phyloP scores from a whole-genome alignment of 139 green algal species.

The Zygnema cylindricum region DNA sequence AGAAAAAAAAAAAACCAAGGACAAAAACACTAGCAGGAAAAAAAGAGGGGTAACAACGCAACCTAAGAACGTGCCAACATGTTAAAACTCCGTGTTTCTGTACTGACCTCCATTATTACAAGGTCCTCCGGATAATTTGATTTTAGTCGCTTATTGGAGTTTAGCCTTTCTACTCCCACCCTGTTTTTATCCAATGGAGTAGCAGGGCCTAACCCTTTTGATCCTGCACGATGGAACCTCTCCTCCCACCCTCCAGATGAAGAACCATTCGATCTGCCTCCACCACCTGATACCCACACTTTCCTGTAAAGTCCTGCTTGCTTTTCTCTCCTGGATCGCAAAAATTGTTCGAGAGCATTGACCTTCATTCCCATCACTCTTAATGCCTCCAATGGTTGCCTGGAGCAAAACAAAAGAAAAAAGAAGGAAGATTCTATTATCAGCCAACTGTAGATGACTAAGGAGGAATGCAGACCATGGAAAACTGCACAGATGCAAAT shows the following conservation, averaged over 20 bases:
- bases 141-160: too few relatives aligned
- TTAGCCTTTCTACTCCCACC: too few relatives aligned
- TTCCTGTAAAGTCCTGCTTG: slow-evolving; percentile 15
- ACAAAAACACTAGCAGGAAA: not conserved
- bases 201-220: too few relatives aligned
- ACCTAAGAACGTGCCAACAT: not conserved
- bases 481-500: too few relatives aligned
- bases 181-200: too few relatives aligned
- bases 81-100: not conserved
- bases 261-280: not conserved
- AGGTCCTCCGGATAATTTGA: not conserved
- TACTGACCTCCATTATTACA: not conserved
- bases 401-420: slow-evolving; percentile 6
- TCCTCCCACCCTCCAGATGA: not conserved
- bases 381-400: slow-evolving; percentile 25
- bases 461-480: too few relatives aligned
- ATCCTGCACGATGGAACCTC: not conserved
- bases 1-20: not conserved
- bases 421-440: too few relatives aligned
- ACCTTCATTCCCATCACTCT: slow-evolving; percentile 32
- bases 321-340: slow-evolving; percentile 47
- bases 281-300: not conserved
- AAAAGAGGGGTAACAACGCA: not conserved
- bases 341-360: slow-evolving; percentile 42
- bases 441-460: too few relatives aligned